Evolutionary conservation across 352 stramenopile genomes (phyloP).

Genomic region (Globisporangium carolinianum): DNA sequence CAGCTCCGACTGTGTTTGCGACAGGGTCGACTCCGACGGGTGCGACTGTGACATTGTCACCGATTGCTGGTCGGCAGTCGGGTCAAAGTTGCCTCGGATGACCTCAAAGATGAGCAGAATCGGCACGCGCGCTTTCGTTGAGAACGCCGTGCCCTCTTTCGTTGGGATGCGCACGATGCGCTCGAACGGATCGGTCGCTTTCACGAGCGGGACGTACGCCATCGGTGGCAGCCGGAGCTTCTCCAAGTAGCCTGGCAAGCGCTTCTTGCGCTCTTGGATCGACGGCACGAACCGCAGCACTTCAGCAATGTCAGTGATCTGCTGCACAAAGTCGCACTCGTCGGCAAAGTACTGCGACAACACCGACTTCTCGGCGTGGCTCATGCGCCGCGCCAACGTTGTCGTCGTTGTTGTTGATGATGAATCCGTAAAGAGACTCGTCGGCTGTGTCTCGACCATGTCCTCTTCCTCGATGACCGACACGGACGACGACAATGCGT

Average conservation of each 20-base stretch:
- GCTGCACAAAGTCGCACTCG: slow-evolving; percentile 85
- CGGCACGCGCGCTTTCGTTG: slow-evolving; percentile 78
- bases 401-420: background rate
- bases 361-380: slow-evolving; percentile 71
- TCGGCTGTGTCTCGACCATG: slow-evolving; percentile 57
- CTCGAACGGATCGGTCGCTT: slow-evolving; percentile 85
- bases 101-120: slow-evolving; percentile 88
- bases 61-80: slow-evolving; percentile 15
- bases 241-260: slow-evolving; percentile 70
- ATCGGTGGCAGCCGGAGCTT: slow-evolving; percentile 82
- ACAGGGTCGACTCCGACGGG: no score
- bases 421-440: slow-evolving; percentile 39
- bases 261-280: slow-evolving; percentile 72
- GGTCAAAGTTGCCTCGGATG: slow-evolving; percentile 67
- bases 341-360: slow-evolving; percentile 81
- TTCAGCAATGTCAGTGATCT: slow-evolving; percentile 85
- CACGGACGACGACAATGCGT: slow-evolving; percentile 3
- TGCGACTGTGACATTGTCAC: no score
- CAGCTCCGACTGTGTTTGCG: slow-evolving; percentile 16
- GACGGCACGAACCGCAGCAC: slow-evolving; percentile 76
- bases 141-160: slow-evolving; percentile 85
- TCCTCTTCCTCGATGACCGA: slow-evolving; percentile 61
- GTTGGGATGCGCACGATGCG: slow-evolving; percentile 79
- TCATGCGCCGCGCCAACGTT: slow-evolving; percentile 50
- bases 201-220: slow-evolving; percentile 83